These are phyloP conservation scores for Colletotrichum kahawae DNA, from an alignment of 2,329 filamentous ascomycete species.

Conservation along the genomic window DNA sequence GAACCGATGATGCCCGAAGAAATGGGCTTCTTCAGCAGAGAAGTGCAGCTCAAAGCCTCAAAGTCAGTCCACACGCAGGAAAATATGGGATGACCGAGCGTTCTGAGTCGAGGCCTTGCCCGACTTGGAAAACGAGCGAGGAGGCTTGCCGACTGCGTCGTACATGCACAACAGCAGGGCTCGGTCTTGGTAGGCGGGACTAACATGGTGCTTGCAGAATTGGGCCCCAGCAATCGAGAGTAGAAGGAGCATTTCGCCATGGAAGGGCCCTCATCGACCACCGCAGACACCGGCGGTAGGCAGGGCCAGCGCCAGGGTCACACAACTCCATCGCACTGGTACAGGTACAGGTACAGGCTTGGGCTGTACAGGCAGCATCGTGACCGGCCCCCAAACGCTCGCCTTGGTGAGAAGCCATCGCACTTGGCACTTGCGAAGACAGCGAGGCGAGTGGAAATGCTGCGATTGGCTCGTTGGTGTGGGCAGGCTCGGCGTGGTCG, in stretches of 20 bases:
- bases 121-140: neutral
- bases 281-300: neutral
- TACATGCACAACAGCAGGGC: conserved; percentile 1
- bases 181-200: neutral
- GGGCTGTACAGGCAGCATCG: neutral
- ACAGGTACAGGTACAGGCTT: neutral
- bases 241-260: neutral
- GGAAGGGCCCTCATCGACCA: neutral
- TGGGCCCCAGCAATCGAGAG: neutral
- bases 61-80: neutral
- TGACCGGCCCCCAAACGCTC: neutral
- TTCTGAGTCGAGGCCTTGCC: neutral
- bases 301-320: neutral
- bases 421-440: neutral
- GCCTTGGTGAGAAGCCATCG: neutral
- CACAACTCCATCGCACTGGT: neutral
- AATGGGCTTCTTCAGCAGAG: neutral
- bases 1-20: neutral
- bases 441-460: neutral
- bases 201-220: neutral
- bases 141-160: neutral
- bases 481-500: neutral
- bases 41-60: neutral
- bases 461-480: neutral
- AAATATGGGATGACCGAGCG: conserved; percentile 1